These are phyloP conservation scores for Diphasiastrum complanatum DNA, from an alignment of 83 land plant genomes.

Conservation along the genomic window DNA sequence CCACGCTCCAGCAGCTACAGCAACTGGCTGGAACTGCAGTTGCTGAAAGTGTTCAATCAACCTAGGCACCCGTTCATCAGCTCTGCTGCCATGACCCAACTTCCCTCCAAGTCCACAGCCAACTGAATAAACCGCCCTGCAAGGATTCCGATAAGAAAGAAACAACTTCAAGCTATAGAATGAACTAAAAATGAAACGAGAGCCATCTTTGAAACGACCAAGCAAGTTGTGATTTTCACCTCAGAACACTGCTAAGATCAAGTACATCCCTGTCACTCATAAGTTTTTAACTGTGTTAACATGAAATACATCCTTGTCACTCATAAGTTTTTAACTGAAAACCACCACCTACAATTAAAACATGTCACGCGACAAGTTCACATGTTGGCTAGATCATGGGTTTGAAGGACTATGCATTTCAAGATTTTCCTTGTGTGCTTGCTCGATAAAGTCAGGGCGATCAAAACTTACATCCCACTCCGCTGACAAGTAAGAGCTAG, in stretches of 20 bases:
- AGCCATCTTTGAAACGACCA: too few relatives aligned
- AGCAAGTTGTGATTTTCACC: too few relatives aligned
- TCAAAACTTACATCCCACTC: conserved; percentile 68
- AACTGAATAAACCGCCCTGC: conserved; percentile 89
- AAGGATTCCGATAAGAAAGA: not conserved
- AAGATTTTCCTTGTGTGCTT: too few relatives aligned
- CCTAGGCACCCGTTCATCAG: conserved; percentile 69
- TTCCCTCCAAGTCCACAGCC: conserved; percentile 94
- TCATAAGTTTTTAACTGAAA: too few relatives aligned
- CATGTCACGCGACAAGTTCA: too few relatives aligned
- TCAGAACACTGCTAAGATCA: too few relatives aligned
- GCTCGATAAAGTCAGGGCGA: too few relatives aligned
- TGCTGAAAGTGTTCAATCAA: conserved; percentile 61
- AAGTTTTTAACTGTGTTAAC: not conserved
- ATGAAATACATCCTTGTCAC: not conserved
- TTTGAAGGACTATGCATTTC: too few relatives aligned
- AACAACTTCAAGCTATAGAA: not conserved
- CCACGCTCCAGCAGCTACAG: conserved; percentile 90
- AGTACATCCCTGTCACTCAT: too few relatives aligned
- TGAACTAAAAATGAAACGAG: not conserved
- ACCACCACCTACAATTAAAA: too few relatives aligned
- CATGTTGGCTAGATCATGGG: too few relatives aligned
- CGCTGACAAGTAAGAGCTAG: conserved; percentile 80
- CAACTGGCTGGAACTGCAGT: conserved; percentile 64
- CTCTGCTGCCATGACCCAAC: conserved; percentile 74